Evolutionary conservation across 1,284 basidiomycete species (phyloP).

Genomic region (Apiotrichum veenhuisii): DNA sequence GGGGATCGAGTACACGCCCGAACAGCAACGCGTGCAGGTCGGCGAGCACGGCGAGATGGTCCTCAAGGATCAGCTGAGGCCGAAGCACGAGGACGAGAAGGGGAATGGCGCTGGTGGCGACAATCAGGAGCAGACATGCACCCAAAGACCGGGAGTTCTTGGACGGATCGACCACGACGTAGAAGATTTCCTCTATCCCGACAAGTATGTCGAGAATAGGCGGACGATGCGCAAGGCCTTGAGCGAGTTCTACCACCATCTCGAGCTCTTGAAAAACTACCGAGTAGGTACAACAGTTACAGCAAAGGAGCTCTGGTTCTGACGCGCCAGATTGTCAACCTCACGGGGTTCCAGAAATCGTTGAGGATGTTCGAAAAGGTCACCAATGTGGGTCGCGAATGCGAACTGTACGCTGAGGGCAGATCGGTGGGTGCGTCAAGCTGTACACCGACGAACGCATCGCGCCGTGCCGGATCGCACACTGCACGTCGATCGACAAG

Average conservation of each 20-base stretch:
- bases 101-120: not conserved
- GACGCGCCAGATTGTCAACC: constrained; percentile 60
- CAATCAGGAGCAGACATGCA: too few species aligned
- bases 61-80: not conserved
- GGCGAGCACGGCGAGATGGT: not conserved
- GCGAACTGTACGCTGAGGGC: constrained; percentile 90
- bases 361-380: constrained; percentile 92
- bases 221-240: constrained; percentile 76
- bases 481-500: constrained; percentile 58
- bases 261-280: constrained; percentile 78
- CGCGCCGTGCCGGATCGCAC: constrained; percentile 48
- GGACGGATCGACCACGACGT: not conserved
- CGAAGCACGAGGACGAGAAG: not conserved
- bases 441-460: constrained; percentile 73
- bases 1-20: not conserved
- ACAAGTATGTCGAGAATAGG: constrained; percentile 59
- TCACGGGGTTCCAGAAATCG: constrained; percentile 84
- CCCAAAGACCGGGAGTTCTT: not conserved
- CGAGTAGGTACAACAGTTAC: constrained; percentile 48
- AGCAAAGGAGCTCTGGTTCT: too few species aligned
- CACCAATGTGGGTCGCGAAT: constrained; percentile 79
- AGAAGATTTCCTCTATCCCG: constrained; percentile 70
- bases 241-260: constrained; percentile 74
- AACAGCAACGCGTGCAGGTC: not conserved
- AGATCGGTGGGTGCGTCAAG: constrained; percentile 56